phyloP scores from a whole-genome alignment of 306 rosid species.

The Hippophae rhamnoides region DNA sequence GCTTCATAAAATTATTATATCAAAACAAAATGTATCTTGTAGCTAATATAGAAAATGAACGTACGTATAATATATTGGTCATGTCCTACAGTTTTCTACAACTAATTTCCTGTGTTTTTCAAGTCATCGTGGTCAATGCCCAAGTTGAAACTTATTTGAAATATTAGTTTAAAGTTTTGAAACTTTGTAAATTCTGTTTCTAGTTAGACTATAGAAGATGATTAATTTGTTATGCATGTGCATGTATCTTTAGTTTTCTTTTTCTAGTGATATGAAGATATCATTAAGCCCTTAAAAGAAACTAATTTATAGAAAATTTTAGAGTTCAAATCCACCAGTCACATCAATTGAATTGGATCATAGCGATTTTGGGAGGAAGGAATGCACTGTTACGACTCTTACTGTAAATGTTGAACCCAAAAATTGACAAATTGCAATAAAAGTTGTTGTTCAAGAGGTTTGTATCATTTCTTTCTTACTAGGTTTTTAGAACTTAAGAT shows the following conservation, averaged over 20 bases:
- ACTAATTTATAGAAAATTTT: slow-evolving; percentile 26
- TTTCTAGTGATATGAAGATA: slow-evolving; percentile 8
- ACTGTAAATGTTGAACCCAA: slow-evolving; percentile 91
- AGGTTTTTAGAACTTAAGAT: background rate
- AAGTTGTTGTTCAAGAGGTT: slow-evolving; percentile 98
- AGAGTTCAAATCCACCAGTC: slow-evolving; percentile 99
- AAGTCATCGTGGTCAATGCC: too few species aligned
- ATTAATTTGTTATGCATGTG: too few species aligned
- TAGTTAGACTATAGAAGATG: too few species aligned
- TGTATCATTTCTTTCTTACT: slow-evolving; percentile 15
- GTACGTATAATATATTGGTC: too few species aligned
- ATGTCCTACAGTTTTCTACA: too few species aligned
- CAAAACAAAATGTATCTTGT: too few species aligned
- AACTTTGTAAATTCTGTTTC: too few species aligned
- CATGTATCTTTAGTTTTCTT: background rate
- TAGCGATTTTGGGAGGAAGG: slow-evolving; percentile 99
- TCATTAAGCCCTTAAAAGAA: slow-evolving; percentile 17
- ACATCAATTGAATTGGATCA: slow-evolving; percentile 96
- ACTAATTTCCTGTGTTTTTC: too few species aligned
- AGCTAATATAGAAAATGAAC: too few species aligned
- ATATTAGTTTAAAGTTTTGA: too few species aligned
- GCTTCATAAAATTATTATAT: too few species aligned
- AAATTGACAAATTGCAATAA: slow-evolving; percentile 84
- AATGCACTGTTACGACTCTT: slow-evolving; percentile 97
- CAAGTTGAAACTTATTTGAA: too few species aligned